Evolutionary conservation across 768 basidiomycete species (phyloP).

Genomic region (Collybia nuda): DNA sequence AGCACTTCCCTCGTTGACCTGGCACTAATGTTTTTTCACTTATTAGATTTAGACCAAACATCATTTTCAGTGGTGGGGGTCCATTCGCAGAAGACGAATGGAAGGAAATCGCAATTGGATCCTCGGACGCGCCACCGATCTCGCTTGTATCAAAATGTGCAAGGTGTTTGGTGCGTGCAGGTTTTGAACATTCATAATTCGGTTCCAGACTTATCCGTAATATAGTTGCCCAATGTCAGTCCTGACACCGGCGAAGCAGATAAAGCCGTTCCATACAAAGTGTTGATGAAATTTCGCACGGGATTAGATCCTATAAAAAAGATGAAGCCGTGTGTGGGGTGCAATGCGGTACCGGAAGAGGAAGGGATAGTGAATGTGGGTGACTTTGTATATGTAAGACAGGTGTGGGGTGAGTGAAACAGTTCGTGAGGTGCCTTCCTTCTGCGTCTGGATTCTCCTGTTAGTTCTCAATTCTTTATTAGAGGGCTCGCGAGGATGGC

Average conservation of each 20-base stretch:
- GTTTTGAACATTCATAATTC: not conserved
- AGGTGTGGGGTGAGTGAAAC: conserved; percentile 22
- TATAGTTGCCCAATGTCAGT: conserved; percentile 72
- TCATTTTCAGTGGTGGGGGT: conserved; percentile 64
- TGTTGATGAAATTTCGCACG: conserved; percentile 69
- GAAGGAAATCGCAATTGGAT: conserved; percentile 58
- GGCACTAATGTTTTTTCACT: no score
- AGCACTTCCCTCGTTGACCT: no score
- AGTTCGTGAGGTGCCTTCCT: no score
- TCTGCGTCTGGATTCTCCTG: no score
- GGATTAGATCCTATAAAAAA: conserved; percentile 51
- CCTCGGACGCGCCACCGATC: conserved; percentile 39
- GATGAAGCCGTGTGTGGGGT: conserved; percentile 64
- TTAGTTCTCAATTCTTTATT: no score
- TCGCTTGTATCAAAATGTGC: conserved; percentile 67
- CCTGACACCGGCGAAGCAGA: conserved; percentile 65
- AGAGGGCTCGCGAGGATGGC: no score
- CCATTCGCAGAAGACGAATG: conserved; percentile 75
- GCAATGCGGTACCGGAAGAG: conserved; percentile 46
- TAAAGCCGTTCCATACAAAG: conserved; percentile 73
- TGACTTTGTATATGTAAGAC: conserved; percentile 53
- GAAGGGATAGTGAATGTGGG: conserved; percentile 59
- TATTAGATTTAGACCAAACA: conserved; percentile 73
- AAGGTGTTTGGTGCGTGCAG: conserved; percentile 63
- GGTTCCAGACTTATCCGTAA: not conserved